Conservation (phyloP, 163 green algal species). For the Scenedesmus sp. region DNA sequence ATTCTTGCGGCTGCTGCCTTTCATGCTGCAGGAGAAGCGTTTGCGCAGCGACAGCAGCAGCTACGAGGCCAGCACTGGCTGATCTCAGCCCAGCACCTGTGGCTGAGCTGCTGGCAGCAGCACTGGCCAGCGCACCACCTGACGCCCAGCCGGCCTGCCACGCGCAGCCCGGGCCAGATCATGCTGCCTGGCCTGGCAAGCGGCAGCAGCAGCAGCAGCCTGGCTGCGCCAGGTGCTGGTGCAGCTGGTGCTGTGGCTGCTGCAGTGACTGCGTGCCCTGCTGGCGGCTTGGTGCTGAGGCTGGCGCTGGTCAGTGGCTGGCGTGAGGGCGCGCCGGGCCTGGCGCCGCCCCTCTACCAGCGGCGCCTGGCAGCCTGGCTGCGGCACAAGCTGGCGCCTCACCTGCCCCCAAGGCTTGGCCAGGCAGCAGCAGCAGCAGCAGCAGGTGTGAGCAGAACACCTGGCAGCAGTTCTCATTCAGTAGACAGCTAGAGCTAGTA, state of each 20-base stretch:
- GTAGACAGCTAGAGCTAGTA: not conserved
- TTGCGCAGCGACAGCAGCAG: not conserved
- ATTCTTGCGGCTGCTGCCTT: not conserved
- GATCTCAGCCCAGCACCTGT: not conserved
- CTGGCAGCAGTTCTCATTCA: no score
- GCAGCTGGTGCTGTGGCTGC: not conserved
- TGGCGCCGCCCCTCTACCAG: conserved; percentile 33
- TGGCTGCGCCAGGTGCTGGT: not conserved
- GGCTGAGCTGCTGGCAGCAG: conserved; percentile 13
- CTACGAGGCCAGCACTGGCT: conserved; percentile 16
- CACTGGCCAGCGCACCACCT: conserved; percentile 9
- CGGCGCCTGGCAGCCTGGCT: conserved; percentile 28
- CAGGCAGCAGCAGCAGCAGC: conserved; percentile 12
- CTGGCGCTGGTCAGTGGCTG: conserved; percentile 41
- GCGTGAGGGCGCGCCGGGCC: not conserved
- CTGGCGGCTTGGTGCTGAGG: not conserved
- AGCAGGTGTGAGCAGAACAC: not conserved
- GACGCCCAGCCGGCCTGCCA: conserved; percentile 4
- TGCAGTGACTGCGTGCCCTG: not conserved
- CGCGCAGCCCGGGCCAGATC: not conserved
- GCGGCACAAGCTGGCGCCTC: conserved; percentile 36
- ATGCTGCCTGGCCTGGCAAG: not conserved
- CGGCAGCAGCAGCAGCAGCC: not conserved
- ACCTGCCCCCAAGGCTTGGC: not conserved
- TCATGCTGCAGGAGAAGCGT: conserved; percentile 30